Base-by-base conservation (phyloP, 441 rosid genomes). In the Populus hybrid region DNA sequence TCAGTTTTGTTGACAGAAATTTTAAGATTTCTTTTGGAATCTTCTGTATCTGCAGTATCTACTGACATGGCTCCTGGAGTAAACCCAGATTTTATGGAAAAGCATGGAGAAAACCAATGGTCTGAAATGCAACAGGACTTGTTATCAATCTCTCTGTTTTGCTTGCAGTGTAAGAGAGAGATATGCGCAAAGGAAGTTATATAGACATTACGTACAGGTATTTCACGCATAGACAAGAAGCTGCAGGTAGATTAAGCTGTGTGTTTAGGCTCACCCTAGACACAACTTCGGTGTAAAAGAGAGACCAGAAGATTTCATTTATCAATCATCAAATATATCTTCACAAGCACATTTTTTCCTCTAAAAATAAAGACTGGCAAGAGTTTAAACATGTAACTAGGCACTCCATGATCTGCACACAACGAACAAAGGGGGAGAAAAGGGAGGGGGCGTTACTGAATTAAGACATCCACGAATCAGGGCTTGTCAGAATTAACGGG, bases 31-130 rank as follows among this genome's bases (percentile, higher is more conserved):
- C 53, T 21, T 80, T 59, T 78, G 67, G 78, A 67, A 35, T 77
- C 61, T 59, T 79, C 69, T 67, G 65, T 81, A 28, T 73, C 28
- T 86, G 67, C 75, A 93, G 99, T 94, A 71, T 94, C 99, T 20
- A 97, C 97, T 30, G 98, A 94, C 86, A 95, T 95, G 98, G 97
- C 99, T 79, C 99, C 92, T 81, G 99, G 97, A 38, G 92, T 91
- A 75, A 97, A 95, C 85, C 98, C 97, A 20, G 91, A 91, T 87
- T 95, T 89, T 79, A 81, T 75, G 84, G 97, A 95, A 9, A 95
- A 93, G 86, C 98, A 95, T 78, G 99, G 91, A 87, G 97, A 95
- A 75, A 85, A 89, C 73, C 97, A 94, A 84, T 91, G 93, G 75
- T 98, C 97, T 40, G 95, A 91, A 83, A 85, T 95, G 95, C 90